Evolutionary conservation across 805 yeast genomes (phyloP).

Genomic region (Schwanniomyces pseudopolymorphus): DNA sequence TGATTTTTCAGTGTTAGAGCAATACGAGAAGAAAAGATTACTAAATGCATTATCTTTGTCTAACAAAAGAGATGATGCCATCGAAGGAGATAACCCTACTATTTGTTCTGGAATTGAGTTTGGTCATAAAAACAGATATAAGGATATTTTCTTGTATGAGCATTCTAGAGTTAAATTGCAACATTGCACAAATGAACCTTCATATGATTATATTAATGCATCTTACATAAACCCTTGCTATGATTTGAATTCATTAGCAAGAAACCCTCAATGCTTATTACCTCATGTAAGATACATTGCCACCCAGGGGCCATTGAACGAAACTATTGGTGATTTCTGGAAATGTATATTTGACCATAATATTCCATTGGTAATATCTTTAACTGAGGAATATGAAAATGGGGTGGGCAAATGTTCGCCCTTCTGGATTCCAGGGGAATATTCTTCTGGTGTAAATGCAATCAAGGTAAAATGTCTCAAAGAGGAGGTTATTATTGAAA

Average conservation of each 20-base stretch:
- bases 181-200: slow-evolving; percentile 13
- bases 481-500: slow-evolving; percentile 9
- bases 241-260: slow-evolving; percentile 10
- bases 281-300: slow-evolving; percentile 53
- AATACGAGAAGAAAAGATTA: slow-evolving; percentile 66
- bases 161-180: slow-evolving; percentile 73
- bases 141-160: slow-evolving; percentile 85
- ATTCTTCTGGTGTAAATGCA: slow-evolving; percentile 29
- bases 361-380: slow-evolving; percentile 66
- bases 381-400: slow-evolving; percentile 75
- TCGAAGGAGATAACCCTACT: slow-evolving; percentile 30
- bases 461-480: slow-evolving; percentile 28
- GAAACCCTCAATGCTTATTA: slow-evolving; percentile 5
- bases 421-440: slow-evolving; percentile 71
- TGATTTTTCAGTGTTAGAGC: slow-evolving; percentile 65
- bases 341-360: slow-evolving; percentile 65
- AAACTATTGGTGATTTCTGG: slow-evolving; percentile 84
- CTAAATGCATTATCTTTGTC: slow-evolving; percentile 32
- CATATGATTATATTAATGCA: slow-evolving; percentile 79
- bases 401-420: slow-evolving; percentile 74
- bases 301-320: slow-evolving; percentile 80
- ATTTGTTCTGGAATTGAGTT: slow-evolving; percentile 78
- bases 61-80: slow-evolving; percentile 5
- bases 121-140: slow-evolving; percentile 81
- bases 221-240: slow-evolving; percentile 49